Percentiles rank a stretch among this genome's conserved stretches.
phyloP scores from a whole-genome alignment of 768 basidiomycete genomes.

The Russula earlei region DNA sequence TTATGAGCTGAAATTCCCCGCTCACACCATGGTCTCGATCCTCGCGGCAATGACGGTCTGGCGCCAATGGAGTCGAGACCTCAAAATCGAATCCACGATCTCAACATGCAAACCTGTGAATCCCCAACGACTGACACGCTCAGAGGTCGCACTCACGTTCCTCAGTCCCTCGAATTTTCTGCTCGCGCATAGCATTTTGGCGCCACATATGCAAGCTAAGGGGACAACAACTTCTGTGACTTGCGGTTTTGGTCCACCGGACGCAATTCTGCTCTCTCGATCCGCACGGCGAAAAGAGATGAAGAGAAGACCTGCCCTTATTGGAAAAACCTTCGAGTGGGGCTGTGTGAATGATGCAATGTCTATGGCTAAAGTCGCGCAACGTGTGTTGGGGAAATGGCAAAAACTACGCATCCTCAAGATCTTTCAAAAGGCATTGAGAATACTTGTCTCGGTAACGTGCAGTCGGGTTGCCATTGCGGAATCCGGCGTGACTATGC shows the following conservation, averaged over 20 bases:
- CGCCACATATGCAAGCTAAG: background rate
- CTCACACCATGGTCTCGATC: background rate
- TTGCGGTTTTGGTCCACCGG: background rate
- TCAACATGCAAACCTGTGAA: too few species aligned
- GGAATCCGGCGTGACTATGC: background rate
- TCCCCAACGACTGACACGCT: too few species aligned
- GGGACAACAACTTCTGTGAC: background rate
- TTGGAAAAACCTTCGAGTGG: background rate
- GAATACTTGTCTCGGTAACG: background rate
- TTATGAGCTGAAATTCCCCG: background rate
- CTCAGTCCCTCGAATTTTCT: too few species aligned
- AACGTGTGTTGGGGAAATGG: constrained; percentile 5
- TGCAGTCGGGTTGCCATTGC: background rate
- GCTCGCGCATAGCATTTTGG: background rate
- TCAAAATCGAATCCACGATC: background rate
- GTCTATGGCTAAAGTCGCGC: constrained; percentile 9
- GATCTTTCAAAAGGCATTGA: background rate
- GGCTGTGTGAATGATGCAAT: background rate
- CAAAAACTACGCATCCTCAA: constrained; percentile 10
- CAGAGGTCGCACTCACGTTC: too few species aligned
- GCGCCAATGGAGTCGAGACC: too few species aligned
- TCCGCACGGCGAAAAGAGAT: background rate
- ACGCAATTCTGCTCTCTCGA: constrained; percentile 1
- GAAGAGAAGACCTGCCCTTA: background rate
- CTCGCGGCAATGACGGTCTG: too few species aligned